phyloP scores from a whole-genome alignment of 805 yeast species.

The Candida vartiovaarae region DNA sequence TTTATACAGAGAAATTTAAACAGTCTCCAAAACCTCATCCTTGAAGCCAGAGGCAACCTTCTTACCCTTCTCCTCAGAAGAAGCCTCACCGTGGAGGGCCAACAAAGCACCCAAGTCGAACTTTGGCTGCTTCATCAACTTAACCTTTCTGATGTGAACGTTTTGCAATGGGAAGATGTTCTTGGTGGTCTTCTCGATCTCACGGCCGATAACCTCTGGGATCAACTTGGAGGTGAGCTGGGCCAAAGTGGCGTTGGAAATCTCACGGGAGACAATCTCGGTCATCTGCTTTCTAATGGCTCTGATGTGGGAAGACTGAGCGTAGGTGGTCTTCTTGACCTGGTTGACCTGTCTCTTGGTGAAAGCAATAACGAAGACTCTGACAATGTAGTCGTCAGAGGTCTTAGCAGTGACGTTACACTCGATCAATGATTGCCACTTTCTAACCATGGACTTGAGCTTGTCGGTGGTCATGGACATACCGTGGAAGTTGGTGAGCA shows the following conservation, averaged over 20 bases:
- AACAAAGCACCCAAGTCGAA: constrained; percentile 95
- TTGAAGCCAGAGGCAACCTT: constrained; percentile 88
- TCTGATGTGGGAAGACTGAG: constrained; percentile 95
- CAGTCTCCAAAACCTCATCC: constrained; percentile 97
- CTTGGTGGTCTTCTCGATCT: constrained; percentile 93
- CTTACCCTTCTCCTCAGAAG: constrained; percentile 96
- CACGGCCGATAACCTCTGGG: constrained; percentile 98
- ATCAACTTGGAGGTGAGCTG: constrained; percentile 96
- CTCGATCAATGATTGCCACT: constrained; percentile 98
- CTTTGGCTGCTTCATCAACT: constrained; percentile 97
- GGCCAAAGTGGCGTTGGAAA: constrained; percentile 87
- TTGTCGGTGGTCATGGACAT: constrained; percentile 97
- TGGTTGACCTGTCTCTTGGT: constrained; percentile 97
- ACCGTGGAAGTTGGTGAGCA: constrained; percentile 99
- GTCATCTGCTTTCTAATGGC: constrained; percentile 79
- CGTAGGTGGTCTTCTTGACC: constrained; percentile 95
- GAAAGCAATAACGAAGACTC: constrained; percentile 97
- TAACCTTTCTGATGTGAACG: constrained; percentile 98
- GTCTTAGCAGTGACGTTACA: constrained; percentile 98
- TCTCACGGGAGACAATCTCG: constrained; percentile 96
- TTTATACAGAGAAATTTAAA: constrained; percentile 35
- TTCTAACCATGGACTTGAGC: constrained; percentile 95
- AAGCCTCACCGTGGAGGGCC: constrained; percentile 95
- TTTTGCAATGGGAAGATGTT: constrained; percentile 96
- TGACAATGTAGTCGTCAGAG: constrained; percentile 92